Conservation (phyloP, 768 basidiomycete species). For the Trichaptum fuscoviolaceum region DNA sequence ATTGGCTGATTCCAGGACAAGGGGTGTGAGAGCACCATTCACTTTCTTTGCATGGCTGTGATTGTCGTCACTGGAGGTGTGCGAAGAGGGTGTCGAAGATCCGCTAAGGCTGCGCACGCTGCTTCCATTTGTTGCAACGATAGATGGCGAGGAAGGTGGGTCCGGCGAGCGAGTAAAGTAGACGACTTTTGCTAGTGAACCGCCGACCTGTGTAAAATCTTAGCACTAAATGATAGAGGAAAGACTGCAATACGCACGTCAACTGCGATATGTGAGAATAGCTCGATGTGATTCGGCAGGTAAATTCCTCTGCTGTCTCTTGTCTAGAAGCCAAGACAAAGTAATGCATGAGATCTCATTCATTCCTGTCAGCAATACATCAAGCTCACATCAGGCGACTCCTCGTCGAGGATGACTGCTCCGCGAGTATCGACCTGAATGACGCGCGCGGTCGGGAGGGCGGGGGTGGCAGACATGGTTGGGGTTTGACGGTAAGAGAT, state of each 20-base stretch:
- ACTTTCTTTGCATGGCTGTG: conserved; percentile 26
- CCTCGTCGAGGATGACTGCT: conserved; percentile 88
- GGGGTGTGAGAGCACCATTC: conserved; percentile 79
- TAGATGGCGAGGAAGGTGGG: conserved; percentile 72
- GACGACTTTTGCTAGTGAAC: conserved; percentile 95
- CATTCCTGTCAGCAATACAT: conserved; percentile 9
- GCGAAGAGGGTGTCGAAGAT: conserved; percentile 31
- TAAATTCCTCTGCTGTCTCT: conserved; percentile 96
- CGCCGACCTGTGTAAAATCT: conserved; percentile 67
- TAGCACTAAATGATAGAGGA: conserved; percentile 15
- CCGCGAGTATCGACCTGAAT: conserved; percentile 96
- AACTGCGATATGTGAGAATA: conserved; percentile 94
- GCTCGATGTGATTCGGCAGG: conserved; percentile 95
- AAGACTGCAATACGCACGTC: conserved; percentile 59
- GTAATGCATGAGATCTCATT: conserved; percentile 12
- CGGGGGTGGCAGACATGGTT: conserved; percentile 39
- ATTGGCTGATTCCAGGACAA: conserved; percentile 53
- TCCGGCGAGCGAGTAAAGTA: conserved; percentile 95
- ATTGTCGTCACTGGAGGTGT: conserved; percentile 30
- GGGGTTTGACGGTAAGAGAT: not conserved
- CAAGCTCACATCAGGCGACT: conserved; percentile 80
- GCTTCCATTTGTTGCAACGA: conserved; percentile 55
- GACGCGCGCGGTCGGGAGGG: conserved; percentile 75
- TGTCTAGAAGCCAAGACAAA: conserved; percentile 43
- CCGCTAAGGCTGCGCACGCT: conserved; percentile 33